Conservation (phyloP, 495 filamentous ascomycete species). For the Penicillium salamii region DNA sequence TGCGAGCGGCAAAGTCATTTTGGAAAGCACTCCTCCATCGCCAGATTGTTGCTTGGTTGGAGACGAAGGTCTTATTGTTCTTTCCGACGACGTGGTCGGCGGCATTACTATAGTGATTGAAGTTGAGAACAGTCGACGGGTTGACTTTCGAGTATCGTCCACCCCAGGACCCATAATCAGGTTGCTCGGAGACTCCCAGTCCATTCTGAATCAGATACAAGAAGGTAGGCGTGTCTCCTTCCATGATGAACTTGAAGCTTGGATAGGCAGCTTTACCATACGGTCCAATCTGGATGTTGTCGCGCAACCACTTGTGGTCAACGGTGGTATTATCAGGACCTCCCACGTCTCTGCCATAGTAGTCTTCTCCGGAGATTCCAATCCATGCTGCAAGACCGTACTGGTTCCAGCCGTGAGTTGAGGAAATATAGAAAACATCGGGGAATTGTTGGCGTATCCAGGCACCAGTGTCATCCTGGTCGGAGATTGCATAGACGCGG, state of each 20-base stretch:
- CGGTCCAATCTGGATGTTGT: slow-evolving; percentile 45
- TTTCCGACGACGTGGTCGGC: slow-evolving; percentile 38
- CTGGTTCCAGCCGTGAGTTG: slow-evolving; percentile 46
- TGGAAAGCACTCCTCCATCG: slow-evolving; percentile 48
- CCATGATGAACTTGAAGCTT: slow-evolving; percentile 39
- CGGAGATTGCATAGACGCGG: slow-evolving; percentile 47
- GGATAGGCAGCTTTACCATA: slow-evolving; percentile 38
- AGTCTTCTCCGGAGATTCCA: slow-evolving; percentile 44
- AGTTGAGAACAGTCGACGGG: slow-evolving; percentile 10
- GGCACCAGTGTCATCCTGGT: slow-evolving; percentile 48
- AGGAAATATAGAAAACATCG: slow-evolving; percentile 45
- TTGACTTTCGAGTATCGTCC: slow-evolving; percentile 37
- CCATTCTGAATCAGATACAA: slow-evolving; percentile 49
- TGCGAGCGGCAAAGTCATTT: slow-evolving; percentile 49
- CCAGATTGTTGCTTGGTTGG: slow-evolving; percentile 50
- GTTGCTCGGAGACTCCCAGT: slow-evolving; percentile 39
- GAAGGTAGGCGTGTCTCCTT: slow-evolving; percentile 49
- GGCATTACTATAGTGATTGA: slow-evolving; percentile 39
- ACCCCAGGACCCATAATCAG: slow-evolving; percentile 48
- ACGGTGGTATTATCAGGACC: slow-evolving; percentile 41
- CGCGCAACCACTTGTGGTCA: slow-evolving; percentile 41
- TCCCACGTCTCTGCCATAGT: slow-evolving; percentile 43
- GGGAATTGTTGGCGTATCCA: slow-evolving; percentile 48
- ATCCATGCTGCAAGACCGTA: slow-evolving; percentile 48
- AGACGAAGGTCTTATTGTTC: slow-evolving; percentile 32